Conservation (phyloP, 2,329 filamentous ascomycete species). For the Akanthomyces lecanii region DNA sequence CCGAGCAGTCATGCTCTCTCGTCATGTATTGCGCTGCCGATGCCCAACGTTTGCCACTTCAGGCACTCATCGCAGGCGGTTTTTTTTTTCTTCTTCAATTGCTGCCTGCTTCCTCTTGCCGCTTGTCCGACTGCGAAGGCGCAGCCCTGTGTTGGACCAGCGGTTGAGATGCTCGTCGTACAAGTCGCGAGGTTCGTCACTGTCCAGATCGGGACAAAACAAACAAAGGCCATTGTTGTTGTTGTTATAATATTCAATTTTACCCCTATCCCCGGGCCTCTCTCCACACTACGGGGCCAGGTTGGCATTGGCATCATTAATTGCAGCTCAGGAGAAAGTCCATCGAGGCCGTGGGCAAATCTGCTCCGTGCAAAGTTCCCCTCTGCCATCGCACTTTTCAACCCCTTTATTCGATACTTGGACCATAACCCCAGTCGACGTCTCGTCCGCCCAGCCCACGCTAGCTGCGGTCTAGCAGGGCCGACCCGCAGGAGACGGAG, state of each 20-base stretch:
- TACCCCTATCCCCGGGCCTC: slow-evolving; percentile 14
- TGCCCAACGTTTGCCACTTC: slow-evolving; percentile 11
- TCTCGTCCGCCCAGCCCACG: neutral
- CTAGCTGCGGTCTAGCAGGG: slow-evolving; percentile 6
- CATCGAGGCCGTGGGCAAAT: neutral
- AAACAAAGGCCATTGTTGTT: slow-evolving; percentile 12
- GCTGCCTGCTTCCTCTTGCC: neutral
- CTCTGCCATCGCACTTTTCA: neutral
- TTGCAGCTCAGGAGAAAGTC: neutral
- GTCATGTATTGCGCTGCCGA: neutral
- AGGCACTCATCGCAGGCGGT: slow-evolving; percentile 1
- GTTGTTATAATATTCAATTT: neutral
- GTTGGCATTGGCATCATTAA: slow-evolving; percentile 5
- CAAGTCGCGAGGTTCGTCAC: slow-evolving; percentile 1
- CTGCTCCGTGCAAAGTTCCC: neutral
- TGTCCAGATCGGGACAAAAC: slow-evolving; percentile 16
- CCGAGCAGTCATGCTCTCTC: neutral
- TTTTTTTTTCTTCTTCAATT: neutral
- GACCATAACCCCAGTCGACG: neutral
- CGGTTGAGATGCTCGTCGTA: neutral
- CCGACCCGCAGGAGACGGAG: slow-evolving; percentile 14
- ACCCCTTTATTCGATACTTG: slow-evolving; percentile 6
- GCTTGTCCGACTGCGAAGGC: neutral
- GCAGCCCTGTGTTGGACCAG: neutral
- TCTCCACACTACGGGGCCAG: slow-evolving; percentile 10